phyloP scores from a whole-genome alignment of 2,329 filamentous ascomycete genomes.

The Phoma sp. region DNA sequence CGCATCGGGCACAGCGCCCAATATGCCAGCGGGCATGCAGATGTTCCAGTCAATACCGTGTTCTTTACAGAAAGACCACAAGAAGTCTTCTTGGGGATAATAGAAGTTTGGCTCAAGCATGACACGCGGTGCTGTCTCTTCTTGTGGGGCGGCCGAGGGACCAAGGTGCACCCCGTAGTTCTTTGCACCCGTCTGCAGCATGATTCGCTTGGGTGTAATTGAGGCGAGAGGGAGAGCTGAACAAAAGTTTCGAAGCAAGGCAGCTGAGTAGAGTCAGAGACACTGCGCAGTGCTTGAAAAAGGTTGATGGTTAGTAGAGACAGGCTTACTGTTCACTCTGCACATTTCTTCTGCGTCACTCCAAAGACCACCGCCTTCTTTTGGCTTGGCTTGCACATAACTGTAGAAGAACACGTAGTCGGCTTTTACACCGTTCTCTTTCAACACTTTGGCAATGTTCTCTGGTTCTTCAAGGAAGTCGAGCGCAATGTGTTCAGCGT shows the following conservation, averaged over 20 bases:
- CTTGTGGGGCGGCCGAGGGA: constrained; percentile 50
- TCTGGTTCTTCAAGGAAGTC: constrained; percentile 49
- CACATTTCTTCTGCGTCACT: constrained; percentile 58
- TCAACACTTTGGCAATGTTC: constrained; percentile 46
- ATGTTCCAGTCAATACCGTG: constrained; percentile 53
- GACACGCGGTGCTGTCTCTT: constrained; percentile 55
- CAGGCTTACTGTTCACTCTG: constrained; percentile 50
- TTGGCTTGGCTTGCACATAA: constrained; percentile 59
- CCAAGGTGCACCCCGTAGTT: constrained; percentile 60
- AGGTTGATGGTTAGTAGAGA: neutral
- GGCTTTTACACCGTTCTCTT: constrained; percentile 41
- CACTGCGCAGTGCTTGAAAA: no score
- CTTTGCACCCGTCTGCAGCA: constrained; percentile 61
- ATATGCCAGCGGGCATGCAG: constrained; percentile 56
- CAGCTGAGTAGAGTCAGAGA: constrained; percentile 19
- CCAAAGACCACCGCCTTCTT: constrained; percentile 54
- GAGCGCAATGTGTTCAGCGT: constrained; percentile 52
- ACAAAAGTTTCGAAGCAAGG: constrained; percentile 57
- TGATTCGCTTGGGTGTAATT: constrained; percentile 55
- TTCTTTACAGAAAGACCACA: constrained; percentile 52
- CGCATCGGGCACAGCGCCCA: constrained; percentile 57
- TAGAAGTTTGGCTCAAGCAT: constrained; percentile 60
- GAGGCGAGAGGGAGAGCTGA: constrained; percentile 50
- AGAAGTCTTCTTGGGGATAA: constrained; percentile 60
- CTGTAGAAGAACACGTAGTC: constrained; percentile 62